Evolutionary conservation across 2,329 filamentous ascomycete genomes (phyloP).

Genomic region (Botrytis squamosa): DNA sequence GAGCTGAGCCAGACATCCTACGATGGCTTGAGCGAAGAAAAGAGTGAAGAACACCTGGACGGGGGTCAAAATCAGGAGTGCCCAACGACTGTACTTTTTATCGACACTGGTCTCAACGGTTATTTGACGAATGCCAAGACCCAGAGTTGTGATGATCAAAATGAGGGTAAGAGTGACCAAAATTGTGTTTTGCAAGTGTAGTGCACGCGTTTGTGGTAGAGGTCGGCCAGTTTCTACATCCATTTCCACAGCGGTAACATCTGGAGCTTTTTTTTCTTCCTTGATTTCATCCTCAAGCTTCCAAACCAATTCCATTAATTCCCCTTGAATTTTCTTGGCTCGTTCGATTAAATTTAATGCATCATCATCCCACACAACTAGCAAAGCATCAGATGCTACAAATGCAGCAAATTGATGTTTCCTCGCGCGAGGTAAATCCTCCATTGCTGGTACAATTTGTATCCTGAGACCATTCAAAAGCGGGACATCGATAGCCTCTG

Average conservation of each 20-base stretch:
- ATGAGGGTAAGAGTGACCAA: constrained; percentile 66
- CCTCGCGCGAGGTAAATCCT: constrained; percentile 67
- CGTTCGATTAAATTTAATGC: constrained; percentile 67
- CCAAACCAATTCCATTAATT: constrained; percentile 78
- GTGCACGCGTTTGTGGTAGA: constrained; percentile 61
- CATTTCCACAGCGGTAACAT: constrained; percentile 54
- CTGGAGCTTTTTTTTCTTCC: constrained; percentile 52
- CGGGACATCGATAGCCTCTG: constrained; percentile 71
- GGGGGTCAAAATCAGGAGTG: constrained; percentile 64
- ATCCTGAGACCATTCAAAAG: constrained; percentile 74
- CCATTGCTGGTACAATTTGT: constrained; percentile 70
- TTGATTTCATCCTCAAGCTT: constrained; percentile 55
- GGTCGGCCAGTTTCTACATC: constrained; percentile 71
- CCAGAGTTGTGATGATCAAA: constrained; percentile 64
- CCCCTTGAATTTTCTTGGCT: constrained; percentile 70
- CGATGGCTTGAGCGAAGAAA: constrained; percentile 76
- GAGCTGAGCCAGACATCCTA: constrained; percentile 72
- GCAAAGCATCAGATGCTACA: constrained; percentile 65
- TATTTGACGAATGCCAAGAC: constrained; percentile 67
- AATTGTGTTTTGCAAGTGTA: constrained; percentile 68
- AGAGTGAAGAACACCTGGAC: constrained; percentile 78
- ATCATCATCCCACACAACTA: constrained; percentile 83
- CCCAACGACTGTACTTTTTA: constrained; percentile 59
- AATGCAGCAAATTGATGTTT: constrained; percentile 83
- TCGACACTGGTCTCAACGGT: constrained; percentile 69